Evolutionary conservation across 2,329 filamentous ascomycete species (phyloP).

Genomic region (Trichoderma arundinaceum): DNA sequence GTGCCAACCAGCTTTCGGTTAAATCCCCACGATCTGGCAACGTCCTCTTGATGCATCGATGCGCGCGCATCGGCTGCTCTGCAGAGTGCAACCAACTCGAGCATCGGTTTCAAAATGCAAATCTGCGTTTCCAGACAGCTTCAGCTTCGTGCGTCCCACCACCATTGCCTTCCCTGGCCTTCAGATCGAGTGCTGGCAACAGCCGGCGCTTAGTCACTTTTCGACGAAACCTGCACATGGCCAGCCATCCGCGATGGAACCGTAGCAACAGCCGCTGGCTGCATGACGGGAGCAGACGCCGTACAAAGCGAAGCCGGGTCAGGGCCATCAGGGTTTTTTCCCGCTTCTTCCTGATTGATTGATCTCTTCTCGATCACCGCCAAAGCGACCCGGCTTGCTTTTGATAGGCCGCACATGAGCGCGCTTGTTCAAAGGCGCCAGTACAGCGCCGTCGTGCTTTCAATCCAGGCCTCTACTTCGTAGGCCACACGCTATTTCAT

Average conservation of each 20-base stretch:
- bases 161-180: constrained; percentile 6
- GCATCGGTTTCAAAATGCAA: neutral
- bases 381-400: neutral
- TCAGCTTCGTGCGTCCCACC: constrained; percentile 2
- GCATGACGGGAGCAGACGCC: constrained; percentile 23
- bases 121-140: constrained; percentile 4
- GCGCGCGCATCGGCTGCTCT: constrained; percentile 18
- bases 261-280: constrained; percentile 29
- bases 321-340: neutral
- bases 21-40: constrained; percentile 21
- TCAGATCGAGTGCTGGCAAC: constrained; percentile 14
- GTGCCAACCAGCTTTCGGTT: constrained; percentile 13
- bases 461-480: constrained; percentile 12
- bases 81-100: constrained; percentile 2
- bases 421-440: constrained; percentile 30
- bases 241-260: constrained; percentile 17
- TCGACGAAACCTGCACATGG: constrained; percentile 6
- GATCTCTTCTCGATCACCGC: neutral
- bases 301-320: constrained; percentile 2
- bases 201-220: constrained; percentile 27
- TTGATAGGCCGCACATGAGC: constrained; percentile 20
- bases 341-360: constrained; percentile 1
- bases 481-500: neutral
- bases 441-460: neutral
- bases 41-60: constrained; percentile 14